Evolutionary conservation across 2,329 filamentous ascomycete species (phyloP).

Genomic region (Escovopsis weberi): DNA sequence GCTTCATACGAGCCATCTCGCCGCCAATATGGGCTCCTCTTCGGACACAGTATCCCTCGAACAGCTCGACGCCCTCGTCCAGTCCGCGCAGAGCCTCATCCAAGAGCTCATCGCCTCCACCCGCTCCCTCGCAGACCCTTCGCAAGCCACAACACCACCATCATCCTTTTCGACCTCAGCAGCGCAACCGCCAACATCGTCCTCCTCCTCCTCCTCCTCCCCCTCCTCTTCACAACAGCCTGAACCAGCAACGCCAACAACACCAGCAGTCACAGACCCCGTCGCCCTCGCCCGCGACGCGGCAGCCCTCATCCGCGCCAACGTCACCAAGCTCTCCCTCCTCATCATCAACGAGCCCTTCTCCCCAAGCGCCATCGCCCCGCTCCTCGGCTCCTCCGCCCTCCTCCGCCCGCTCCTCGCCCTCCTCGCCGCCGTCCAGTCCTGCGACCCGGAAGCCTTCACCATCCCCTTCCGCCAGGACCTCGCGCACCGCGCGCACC

Average conservation of each 20-base stretch:
- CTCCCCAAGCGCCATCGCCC: constrained; percentile 58
- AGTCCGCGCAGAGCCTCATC: constrained; percentile 24
- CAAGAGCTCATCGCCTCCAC: constrained; percentile 27
- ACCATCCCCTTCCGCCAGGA: constrained; percentile 50
- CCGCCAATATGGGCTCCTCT: constrained; percentile 11
- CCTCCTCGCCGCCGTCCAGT: constrained; percentile 54
- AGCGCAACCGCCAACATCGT: too few species aligned
- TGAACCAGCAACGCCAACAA: too few species aligned
- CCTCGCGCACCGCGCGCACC: constrained; percentile 41
- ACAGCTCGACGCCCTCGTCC: constrained; percentile 23
- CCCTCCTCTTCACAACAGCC: too few species aligned
- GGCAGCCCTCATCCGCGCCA: constrained; percentile 59
- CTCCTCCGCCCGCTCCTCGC: constrained; percentile 62
- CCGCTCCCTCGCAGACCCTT: constrained; percentile 15
- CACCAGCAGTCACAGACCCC: constrained; percentile 31
- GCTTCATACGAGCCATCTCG: not conserved
- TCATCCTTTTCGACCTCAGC: constrained; percentile 3
- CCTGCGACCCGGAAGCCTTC: constrained; percentile 48
- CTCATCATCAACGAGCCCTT: constrained; percentile 79
- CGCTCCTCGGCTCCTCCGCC: constrained; percentile 55
- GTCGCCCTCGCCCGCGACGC: constrained; percentile 59
- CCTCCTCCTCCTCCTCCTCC: too few species aligned
- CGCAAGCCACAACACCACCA: constrained; percentile 5
- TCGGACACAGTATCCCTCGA: constrained; percentile 17
- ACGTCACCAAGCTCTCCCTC: constrained; percentile 76